Evolutionary conservation across 1,284 basidiomycete species (phyloP), one percentile per base, ranked within the genome.

Genomic region (Heterobasidion occidentale): DNA sequence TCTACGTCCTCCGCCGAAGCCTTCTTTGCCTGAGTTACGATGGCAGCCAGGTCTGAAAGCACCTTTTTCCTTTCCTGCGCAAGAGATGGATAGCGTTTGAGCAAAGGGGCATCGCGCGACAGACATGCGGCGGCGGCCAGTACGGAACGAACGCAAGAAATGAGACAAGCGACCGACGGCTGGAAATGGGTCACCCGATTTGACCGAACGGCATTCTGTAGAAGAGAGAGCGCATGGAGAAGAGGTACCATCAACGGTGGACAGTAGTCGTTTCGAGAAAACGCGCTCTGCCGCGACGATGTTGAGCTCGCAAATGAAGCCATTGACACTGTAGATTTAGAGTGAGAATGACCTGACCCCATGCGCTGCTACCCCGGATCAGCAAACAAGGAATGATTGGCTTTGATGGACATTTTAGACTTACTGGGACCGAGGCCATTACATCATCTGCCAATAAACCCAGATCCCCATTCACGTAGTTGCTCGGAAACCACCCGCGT

Each of bases 401-500:
- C 35, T 54, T 57, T 15, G 50, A 49, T 36, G 36, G 34, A 48
- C 27, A 38, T 59, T 54, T 54, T 54, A 44, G 19, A 72, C 80
- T 70, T 61, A 85, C 82, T 59, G 67, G 64, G 34, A 70, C 60
- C 15, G 70, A 58, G 63, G 66, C 71, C 56, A 71, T 57, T 54
- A 79, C 77, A 60, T 84, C 80, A 62, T 86, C 83, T 38, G 71
- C 75, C 49, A 80, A 58, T 44, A 77, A 65, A 9, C 79, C 77
- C 35, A 80, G 76, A 60, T 86, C 83, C 27, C 77, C 72, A 61
- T 83, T 84, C 57, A 90, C 88, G 71, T 92, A 92, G 70, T 92
- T 92, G 67, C 92, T 94, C n/a, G 96, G 96, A 71, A 98, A 98
- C 96, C 96, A 99, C n/a, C 97, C 97, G 63, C 94, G 76, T 55